phyloP scores from a whole-genome alignment of 164 flowering plant genomes.

The Tetracentron sinense region DNA sequence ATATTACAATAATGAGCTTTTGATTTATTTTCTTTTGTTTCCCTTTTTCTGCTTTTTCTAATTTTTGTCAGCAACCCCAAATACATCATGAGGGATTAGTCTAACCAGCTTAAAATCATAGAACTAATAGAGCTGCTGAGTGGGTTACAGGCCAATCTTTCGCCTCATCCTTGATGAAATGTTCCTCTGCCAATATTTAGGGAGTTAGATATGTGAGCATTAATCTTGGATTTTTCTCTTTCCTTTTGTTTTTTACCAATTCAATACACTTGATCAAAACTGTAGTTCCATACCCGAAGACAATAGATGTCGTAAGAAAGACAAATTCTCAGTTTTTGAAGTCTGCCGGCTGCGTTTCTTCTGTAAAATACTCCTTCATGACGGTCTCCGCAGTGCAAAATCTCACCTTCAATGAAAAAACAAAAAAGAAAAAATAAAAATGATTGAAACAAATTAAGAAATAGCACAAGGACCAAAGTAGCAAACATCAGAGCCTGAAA shows the following conservation, averaged over 20 bases:
- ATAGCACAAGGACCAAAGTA: not conserved
- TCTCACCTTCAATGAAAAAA: slow-evolving; percentile 62
- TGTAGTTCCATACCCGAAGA: not conserved
- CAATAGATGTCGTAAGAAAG: not conserved
- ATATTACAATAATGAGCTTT: no score
- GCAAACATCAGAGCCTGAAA: not conserved
- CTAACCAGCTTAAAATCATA: no score
- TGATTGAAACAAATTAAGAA: not conserved
- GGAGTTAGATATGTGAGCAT: not conserved
- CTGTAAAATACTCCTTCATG: slow-evolving; percentile 72
- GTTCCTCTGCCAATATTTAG: no score
- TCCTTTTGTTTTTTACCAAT: no score
- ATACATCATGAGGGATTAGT: no score
- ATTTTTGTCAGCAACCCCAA: no score
- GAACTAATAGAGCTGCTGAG: no score
- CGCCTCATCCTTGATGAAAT: no score
- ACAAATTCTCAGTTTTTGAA: slow-evolving; percentile 43
- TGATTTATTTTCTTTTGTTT: no score
- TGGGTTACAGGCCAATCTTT: no score
- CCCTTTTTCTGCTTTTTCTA: no score
- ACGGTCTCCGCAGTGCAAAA: slow-evolving; percentile 74
- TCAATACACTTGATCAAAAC: not conserved
- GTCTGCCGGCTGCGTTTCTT: slow-evolving; percentile 54
- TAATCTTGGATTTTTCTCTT: not conserved
- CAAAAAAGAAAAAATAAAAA: not conserved